Evolutionary conservation across 805 yeast genomes (phyloP).

Genomic region (Teunomyces lycoperdinae): DNA sequence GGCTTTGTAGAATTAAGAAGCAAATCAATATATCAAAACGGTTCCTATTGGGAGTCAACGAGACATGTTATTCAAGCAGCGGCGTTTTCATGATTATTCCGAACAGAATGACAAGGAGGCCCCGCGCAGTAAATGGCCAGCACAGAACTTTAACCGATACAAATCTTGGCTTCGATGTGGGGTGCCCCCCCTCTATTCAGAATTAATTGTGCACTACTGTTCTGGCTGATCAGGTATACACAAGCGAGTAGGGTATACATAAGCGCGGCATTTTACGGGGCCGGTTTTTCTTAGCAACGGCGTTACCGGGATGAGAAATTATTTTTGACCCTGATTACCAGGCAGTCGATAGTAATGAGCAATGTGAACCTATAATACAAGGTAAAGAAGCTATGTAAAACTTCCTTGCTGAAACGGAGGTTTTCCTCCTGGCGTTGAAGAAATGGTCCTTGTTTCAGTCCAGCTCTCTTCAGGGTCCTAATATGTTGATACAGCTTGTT

Average conservation of each 20-base stretch:
- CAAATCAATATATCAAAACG: too few species aligned
- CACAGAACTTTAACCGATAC: not conserved
- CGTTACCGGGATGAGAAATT: not conserved
- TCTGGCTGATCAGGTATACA: not conserved
- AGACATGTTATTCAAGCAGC: not conserved
- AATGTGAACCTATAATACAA: too few species aligned
- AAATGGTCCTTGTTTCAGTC: not conserved
- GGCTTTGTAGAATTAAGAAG: too few species aligned
- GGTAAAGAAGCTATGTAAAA: too few species aligned
- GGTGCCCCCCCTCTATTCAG: not conserved
- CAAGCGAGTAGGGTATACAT: not conserved
- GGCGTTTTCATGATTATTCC: not conserved
- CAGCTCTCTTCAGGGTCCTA: not conserved
- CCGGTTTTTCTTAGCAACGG: not conserved
- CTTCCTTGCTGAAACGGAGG: too few species aligned
- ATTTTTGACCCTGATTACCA: too few species aligned
- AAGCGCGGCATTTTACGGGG: not conserved
- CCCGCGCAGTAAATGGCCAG: not conserved
- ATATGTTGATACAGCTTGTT: not conserved
- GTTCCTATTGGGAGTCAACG: too few species aligned
- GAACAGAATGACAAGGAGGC: not conserved
- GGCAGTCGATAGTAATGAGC: too few species aligned
- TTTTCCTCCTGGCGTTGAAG: too few species aligned
- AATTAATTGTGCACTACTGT: not conserved
- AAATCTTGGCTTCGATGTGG: conserved; percentile 1